Evolutionary conservation across 768 basidiomycete genomes (phyloP), one percentile per base, ranked within the genome.

Genomic region (Jaapia argillacea): DNA sequence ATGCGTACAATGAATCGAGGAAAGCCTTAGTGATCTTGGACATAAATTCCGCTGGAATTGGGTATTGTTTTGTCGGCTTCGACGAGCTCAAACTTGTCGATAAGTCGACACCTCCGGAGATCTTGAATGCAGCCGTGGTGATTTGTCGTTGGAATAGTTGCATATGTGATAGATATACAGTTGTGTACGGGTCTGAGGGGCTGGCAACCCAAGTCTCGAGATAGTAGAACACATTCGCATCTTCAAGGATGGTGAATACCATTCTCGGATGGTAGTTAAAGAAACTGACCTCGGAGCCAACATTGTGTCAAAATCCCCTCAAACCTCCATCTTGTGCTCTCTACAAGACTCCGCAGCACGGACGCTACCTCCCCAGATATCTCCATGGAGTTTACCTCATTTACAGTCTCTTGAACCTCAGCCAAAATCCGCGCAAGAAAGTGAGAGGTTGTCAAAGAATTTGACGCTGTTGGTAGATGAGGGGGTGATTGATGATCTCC

Each of bases 291-390:
- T 66, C 82, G 72, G 25, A 86, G 55, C 96, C 96, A 99, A 6
- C 73, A 68, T 14, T 70, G 70, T 36, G 84, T 71, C 18, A 97
- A 71, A 16, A 85, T 70, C 54, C 94, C 89, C 41, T 78, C 79
- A 57, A 97, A 92, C 49, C 80, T 77, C 91, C 94, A 94, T 56
- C 84, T 75, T 6, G 78, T 74, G 46, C 78, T 87, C 49, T 91
- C 88, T 50, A 94, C 58, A 24, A 98, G 63, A 48, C 70, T 76
- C 57, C 77, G 85, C 44, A 96, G 56, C 36, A 70, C 79, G 35
- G 74, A 67, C n/a, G 70, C 63, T 4, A 70, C 77, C 45, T 94
- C 92, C n/a, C 67, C 69, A 1, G 81, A 78, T 26, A 98, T 78
- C 46, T 92, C 92, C 65, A 91, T 76, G 5, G 68, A 71, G 37